Evolutionary conservation across 257 asterid genomes (phyloP), one percentile per base, ranked within the genome.

Genomic region (Mitragyna speciosa): DNA sequence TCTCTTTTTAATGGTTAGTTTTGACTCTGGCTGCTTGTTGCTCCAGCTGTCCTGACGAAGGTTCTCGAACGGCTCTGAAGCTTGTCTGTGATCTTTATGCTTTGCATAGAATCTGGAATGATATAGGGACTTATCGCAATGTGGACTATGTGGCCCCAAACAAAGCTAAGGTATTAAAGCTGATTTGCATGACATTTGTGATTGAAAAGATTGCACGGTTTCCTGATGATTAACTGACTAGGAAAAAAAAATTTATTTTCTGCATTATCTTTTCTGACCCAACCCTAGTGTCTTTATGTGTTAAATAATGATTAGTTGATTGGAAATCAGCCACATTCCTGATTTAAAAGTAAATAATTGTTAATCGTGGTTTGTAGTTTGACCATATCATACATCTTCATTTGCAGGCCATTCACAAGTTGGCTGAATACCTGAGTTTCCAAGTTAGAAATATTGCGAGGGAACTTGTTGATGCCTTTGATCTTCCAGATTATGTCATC

Each of bases 111-210:
- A 94, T 96, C 80, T 96, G 99, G 99, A 92, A 95, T 69, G 99
- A 93, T 78, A 92, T 95, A 59, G 98, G 99, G 73, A 93, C 99
- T 49, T 93, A 95, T 82, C 97, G 97, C 77, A 95, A 93, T 80
- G 97, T 95, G 82, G 99, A 95, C 88, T 95, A 95, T 68, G 96
- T 93, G 79, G 96, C 97, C 75, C 99, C 98, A 33, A 96, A 96
- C 94, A 96, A 96, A 86, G 99, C 99, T 70, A 96, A 94, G 99
- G 98, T 93, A 84, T 39, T 71, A 58, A 59, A 45, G 64, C 47
- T 41, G 31, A 12, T 20, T 24, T 33, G 45, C 52, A 51, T 31
- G 45, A 28, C 30, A 47, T n/a, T 30, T 12, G 5, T 9, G 14
- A 1, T 20, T 72, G 8, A 45, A 3, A 47, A n/a, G 14, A 14